These are phyloP conservation scores for Suillus fuscotomentosus DNA, from an alignment of 768 basidiomycete species.

Conservation along the genomic window DNA sequence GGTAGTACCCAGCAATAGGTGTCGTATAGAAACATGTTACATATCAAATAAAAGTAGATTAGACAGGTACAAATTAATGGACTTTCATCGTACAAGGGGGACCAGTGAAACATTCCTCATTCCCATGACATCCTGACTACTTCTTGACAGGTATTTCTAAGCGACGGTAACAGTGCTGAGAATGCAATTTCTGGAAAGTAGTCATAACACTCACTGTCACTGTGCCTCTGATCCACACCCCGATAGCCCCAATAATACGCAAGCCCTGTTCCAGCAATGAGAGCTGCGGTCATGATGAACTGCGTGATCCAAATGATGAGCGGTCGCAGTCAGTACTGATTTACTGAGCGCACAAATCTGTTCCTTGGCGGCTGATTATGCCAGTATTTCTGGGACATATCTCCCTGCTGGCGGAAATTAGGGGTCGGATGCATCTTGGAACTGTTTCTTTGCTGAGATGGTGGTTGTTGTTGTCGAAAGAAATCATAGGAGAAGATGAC, in stretches of 20 bases:
- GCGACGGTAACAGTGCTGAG: background rate
- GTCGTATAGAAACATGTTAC: background rate
- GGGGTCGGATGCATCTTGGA: conserved; percentile 24
- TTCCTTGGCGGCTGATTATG: conserved; percentile 31
- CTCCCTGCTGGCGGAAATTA: conserved; percentile 20
- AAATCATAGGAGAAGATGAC: conserved; percentile 20
- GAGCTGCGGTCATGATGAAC: conserved; percentile 28
- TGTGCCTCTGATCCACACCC: conserved; percentile 31
- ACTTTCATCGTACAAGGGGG: background rate
- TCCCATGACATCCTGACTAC: background rate
- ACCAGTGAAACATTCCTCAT: background rate
- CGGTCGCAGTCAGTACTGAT: background rate
- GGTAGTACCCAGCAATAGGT: background rate
- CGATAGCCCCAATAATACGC: conserved; percentile 38
- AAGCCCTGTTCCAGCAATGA: conserved; percentile 28
- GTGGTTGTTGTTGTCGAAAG: background rate
- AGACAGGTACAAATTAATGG: background rate
- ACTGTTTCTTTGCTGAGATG: background rate
- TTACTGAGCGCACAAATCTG: conserved; percentile 26
- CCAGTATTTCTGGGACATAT: conserved; percentile 29
- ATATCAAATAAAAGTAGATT: background rate
- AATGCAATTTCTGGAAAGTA: background rate
- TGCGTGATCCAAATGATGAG: conserved; percentile 8
- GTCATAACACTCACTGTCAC: conserved; percentile 18
- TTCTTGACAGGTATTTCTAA: background rate